These are phyloP conservation scores for Blastobotrys aristatus DNA, from an alignment of 1,139 yeast genomes.

Conservation along the genomic window DNA sequence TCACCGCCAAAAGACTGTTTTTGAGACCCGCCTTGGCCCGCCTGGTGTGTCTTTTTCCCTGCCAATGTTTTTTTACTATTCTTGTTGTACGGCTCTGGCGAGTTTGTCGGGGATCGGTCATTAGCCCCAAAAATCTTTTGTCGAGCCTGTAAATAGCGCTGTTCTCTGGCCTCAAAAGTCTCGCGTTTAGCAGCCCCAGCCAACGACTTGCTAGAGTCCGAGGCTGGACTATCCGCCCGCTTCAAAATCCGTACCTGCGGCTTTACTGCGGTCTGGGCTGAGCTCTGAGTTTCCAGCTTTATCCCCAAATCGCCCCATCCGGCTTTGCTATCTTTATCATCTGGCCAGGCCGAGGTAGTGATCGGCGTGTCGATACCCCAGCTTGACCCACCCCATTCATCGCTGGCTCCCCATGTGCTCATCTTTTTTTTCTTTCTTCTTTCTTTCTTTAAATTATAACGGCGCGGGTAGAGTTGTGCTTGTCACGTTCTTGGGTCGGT, in stretches of 20 bases:
- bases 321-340: not conserved
- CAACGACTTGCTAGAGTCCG: too few relatives aligned
- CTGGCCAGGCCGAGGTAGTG: not conserved
- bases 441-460: too few relatives aligned
- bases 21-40: too few relatives aligned
- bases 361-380: not conserved
- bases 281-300: not conserved
- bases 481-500: too few relatives aligned
- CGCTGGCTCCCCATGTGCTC: too few relatives aligned
- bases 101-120: conserved; percentile 3
- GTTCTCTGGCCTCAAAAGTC: conserved; percentile 17
- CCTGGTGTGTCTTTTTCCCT: too few relatives aligned
- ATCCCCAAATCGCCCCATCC: conserved; percentile 1
- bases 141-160: conserved; percentile 16
- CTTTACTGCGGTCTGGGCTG: conserved; percentile 8
- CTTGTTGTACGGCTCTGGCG: conserved; percentile 1
- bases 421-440: too few relatives aligned
- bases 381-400: not conserved
- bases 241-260: conserved; percentile 19
- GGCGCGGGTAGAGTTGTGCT: too few relatives aligned
- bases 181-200: not conserved
- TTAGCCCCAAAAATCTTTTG: conserved; percentile 18
- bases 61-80: not conserved
- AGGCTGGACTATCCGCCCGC: conserved; percentile 9
- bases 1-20: too few relatives aligned